Base-by-base conservation (phyloP, 768 basidiomycete species). In the Kwoniella bestiolae region DNA sequence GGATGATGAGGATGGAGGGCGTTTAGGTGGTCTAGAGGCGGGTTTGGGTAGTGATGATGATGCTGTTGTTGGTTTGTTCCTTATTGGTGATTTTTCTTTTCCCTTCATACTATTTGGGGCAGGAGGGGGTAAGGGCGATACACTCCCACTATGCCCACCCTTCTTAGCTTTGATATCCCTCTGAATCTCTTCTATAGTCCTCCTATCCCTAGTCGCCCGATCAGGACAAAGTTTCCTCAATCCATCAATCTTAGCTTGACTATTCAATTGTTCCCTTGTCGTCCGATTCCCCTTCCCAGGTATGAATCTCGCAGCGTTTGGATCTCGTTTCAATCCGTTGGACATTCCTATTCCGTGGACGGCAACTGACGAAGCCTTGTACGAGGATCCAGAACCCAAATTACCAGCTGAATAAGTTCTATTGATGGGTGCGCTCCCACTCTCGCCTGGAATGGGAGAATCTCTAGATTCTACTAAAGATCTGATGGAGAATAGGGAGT, bases 151-250 rank as follows among this genome's bases (percentile, higher is more conserved):
- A n/a, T n/a, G n/a, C 41, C 23, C 21, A 61, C 32, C 53, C 46
- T 67, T 68, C 45, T 57, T 66, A 28, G 67, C 66, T 52, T 63
- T 66, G 32, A 73, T 65, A 53, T 76, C 74, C 63, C 56, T 65
- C 26, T 69, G 67, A 34, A 76, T 76, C 65, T 76, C 69, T 56
- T 73, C 74, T 38, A 73, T 72, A 3, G 72, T 68, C 64, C 74
- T 62, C 44, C 69, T 44, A 60, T 76, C 74, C 59, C 74, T 62
- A 12, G 63, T 71, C 5, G 58, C 64, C 49, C 72, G 53, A 64
- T 73, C 72, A 28, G 72, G 67, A 56, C 70, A 71, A 14, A 76
- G 47, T 28, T 69, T 70, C 28, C 65, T 61, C 65, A 76, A 11
- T 14, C 61, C 68, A 5, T 63, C 69, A 12, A 55, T 65, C 18